Percentiles rank a stretch among this genome's conserved stretches.
Evolutionary conservation across 176 grass and related monocot species (phyloP).

Genomic region (Zoysia japonica): DNA sequence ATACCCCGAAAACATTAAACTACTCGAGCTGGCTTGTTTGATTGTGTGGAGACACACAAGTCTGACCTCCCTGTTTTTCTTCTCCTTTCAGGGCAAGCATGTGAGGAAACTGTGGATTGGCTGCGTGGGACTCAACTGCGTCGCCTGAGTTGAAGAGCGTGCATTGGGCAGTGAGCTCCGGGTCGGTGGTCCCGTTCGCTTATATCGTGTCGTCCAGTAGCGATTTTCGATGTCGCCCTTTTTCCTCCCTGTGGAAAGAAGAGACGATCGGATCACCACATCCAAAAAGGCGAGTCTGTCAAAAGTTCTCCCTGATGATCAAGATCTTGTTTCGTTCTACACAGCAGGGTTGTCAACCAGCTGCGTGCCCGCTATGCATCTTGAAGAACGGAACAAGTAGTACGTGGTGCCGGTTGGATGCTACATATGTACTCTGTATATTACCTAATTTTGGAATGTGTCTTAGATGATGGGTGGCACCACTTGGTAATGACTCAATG

Average conservation of each 20-base stretch:
- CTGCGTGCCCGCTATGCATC: background rate
- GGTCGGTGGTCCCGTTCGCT: background rate
- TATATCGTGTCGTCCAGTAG: background rate
- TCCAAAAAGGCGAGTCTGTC: background rate
- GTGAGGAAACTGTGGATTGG: conserved; percentile 58
- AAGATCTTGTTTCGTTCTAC: background rate
- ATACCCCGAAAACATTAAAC: too few species aligned
- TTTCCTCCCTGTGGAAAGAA: background rate
- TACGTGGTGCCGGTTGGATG: background rate
- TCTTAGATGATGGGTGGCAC: too few species aligned
- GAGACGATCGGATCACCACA: background rate
- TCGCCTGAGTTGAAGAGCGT: conserved; percentile 34
- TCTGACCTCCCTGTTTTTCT: background rate
- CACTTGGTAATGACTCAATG: too few species aligned
- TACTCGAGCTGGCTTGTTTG: background rate
- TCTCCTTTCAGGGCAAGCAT: conserved; percentile 46
- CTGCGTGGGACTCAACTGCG: conserved; percentile 61
- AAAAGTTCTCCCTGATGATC: background rate
- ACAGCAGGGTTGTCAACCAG: background rate
- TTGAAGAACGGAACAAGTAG: background rate
- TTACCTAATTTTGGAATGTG: background rate
- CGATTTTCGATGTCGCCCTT: background rate
- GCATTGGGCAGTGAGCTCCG: background rate
- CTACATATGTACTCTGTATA: background rate
- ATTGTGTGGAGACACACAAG: background rate